Evolutionary conservation across 495 filamentous ascomycete genomes (phyloP).

Genomic region (Annulohypoxylon maeteangense): DNA sequence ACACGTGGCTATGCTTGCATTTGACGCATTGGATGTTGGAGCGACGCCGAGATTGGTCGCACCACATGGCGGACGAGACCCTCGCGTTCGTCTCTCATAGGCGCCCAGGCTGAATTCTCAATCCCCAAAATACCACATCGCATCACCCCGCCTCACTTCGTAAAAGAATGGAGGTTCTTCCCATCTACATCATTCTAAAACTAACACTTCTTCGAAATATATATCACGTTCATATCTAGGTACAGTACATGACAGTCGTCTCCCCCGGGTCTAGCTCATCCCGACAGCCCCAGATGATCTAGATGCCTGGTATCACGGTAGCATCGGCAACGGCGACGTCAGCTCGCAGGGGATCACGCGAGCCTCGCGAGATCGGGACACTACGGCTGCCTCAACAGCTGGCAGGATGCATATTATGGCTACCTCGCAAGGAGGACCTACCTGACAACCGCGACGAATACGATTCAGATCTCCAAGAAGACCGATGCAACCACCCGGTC

Average conservation of each 20-base stretch:
- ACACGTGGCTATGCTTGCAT: slow-evolving; percentile 40
- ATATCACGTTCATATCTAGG: not conserved
- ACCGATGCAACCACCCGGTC: slow-evolving; percentile 44
- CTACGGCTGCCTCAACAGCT: slow-evolving; percentile 12
- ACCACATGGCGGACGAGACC: slow-evolving; percentile 20
- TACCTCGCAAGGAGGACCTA: slow-evolving; percentile 34
- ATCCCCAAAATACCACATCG: slow-evolving; percentile 38
- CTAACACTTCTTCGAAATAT: not conserved
- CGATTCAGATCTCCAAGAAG: slow-evolving; percentile 37
- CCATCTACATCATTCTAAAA: not conserved
- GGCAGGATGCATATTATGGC: slow-evolving; percentile 46
- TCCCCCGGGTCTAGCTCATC: not conserved
- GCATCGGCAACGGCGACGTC: slow-evolving; percentile 25
- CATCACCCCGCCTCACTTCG: slow-evolving; percentile 28
- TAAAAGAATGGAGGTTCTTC: slow-evolving; percentile 1
- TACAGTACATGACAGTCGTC: not conserved
- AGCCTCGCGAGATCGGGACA: not conserved
- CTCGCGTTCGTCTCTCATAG: slow-evolving; percentile 36
- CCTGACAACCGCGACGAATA: not conserved
- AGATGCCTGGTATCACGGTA: slow-evolving; percentile 33
- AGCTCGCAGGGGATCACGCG: slow-evolving; percentile 19
- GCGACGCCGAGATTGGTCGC: slow-evolving; percentile 34
- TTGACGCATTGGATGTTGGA: slow-evolving; percentile 23
- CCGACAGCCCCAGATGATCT: not conserved
- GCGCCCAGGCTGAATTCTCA: slow-evolving; percentile 33